A percentile compares a stretch with the other conserved stretches of the same genome.
phyloP scores from a whole-genome alignment of 352 stramenopile species.

The Pythium sukuiense region DNA sequence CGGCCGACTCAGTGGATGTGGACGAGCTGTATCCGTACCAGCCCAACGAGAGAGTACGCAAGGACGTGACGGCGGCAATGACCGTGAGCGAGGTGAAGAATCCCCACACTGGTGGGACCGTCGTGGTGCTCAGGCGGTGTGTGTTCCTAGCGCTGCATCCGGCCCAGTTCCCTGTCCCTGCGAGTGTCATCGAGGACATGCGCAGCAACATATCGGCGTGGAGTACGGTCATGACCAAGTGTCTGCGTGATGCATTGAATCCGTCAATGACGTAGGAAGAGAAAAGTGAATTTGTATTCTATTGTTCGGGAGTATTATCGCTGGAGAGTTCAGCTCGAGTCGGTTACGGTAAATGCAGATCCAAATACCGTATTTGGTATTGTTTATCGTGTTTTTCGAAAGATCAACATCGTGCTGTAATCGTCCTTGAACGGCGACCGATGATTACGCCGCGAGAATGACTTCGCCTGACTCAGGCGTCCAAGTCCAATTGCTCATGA shows the following conservation, averaged over 20 bases:
- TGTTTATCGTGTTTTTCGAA: background rate
- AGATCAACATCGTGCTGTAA: background rate
- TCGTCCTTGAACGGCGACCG: background rate
- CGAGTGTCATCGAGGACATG: background rate
- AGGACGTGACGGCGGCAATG: conserved; percentile 31
- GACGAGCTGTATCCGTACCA: conserved; percentile 49
- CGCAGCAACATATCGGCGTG: conserved; percentile 3
- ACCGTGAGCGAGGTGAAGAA: conserved; percentile 8
- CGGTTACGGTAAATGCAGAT: background rate
- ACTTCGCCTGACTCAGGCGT: background rate
- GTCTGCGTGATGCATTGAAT: background rate
- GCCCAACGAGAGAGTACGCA: conserved; percentile 26
- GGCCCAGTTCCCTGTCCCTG: background rate
- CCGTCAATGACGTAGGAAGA: background rate
- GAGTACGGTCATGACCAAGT: conserved; percentile 5
- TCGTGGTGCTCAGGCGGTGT: conserved; percentile 9
- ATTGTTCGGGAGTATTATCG: background rate
- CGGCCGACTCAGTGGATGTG: conserved; percentile 37
- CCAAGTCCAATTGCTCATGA: background rate
- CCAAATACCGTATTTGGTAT: background rate
- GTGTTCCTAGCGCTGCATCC: conserved; percentile 6
- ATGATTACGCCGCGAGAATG: background rate
- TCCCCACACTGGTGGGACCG: background rate
- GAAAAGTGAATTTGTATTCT: background rate
- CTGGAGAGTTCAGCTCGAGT: background rate